A percentile compares a stretch with the other conserved stretches of the same genome.
phyloP scores from a whole-genome alignment of 177 flowering plant species.

The Tripterygium wilfordii region DNA sequence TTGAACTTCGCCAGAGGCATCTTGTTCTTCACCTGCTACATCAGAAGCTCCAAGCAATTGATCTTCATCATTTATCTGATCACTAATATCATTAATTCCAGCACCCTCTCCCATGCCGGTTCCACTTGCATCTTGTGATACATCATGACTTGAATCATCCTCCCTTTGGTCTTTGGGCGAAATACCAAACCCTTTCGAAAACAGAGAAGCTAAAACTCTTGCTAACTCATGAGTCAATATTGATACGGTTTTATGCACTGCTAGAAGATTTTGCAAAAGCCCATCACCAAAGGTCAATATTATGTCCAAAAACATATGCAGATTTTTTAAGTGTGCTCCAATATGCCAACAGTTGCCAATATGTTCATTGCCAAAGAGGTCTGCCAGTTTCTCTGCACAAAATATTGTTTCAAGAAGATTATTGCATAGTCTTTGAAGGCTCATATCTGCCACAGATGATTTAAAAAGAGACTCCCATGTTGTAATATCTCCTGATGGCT shows the following conservation, averaged over 20 bases:
- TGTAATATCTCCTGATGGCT: constrained; percentile 31
- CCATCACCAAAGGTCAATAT: constrained; percentile 45
- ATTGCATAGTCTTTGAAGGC: constrained; percentile 37
- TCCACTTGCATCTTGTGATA: constrained; percentile 57
- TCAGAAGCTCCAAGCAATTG: constrained; percentile 75
- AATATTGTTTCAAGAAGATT: constrained; percentile 29
- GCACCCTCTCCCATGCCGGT: constrained; percentile 98
- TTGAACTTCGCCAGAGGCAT: constrained; percentile 40
- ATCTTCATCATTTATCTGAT: constrained; percentile 85
- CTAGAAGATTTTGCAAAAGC: constrained; percentile 57
- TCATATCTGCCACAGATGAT: constrained; percentile 25
- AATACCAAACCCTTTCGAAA: constrained; percentile 66
- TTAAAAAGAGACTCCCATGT: constrained; percentile 45
- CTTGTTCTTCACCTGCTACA: constrained; percentile 55
- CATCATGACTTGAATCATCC: constrained; percentile 32
- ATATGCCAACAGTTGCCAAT: constrained; percentile 19
- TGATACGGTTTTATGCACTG: constrained; percentile 58
- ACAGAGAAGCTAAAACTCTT: constrained; percentile 51
- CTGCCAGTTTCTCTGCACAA: constrained; percentile 39
- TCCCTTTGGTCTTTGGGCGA: constrained; percentile 42
- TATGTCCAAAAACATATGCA: constrained; percentile 32
- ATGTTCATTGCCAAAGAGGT: constrained; percentile 16
- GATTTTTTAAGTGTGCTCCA: constrained; percentile 26
- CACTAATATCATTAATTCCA: constrained; percentile 86
- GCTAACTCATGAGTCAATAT: constrained; percentile 62